Base-by-base conservation (phyloP, 129 eudicot species). In the Logfia minima region DNA sequence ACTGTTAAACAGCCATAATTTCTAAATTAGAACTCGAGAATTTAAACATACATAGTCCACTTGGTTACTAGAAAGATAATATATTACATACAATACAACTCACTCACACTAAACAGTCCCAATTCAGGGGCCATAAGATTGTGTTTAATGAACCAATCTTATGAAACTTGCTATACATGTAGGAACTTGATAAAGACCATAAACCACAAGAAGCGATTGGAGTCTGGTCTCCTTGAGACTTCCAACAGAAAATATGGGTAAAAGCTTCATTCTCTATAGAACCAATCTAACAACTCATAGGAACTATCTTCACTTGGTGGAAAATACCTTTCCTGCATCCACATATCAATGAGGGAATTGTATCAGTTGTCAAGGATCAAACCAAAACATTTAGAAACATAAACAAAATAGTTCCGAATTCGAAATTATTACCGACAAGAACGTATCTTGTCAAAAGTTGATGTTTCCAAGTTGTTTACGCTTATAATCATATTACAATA, bases 271-370 rank as follows among this genome's bases (percentile, higher is more conserved):
- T 21, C 26, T 56, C 71, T 8, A 51, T 79, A 68, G 2, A 81
- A 45, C 45, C 77, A 66, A 75, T 83, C 88, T 64, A 85, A 76
- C 84, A 78, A 69, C 75, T 74, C 82, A 51, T 75, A 64, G n/a
- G 79, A 4, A 56, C 89, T 85, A 86, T 90, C 92, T 75, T 92
- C 88, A 52, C 86, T 85, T 32, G 83, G 51, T 26, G 83, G 51
- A 78, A 92, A 88, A 60, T 81, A 82, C 77, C 88, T 73, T 31
- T 92, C 96, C 96, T 92, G 96, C 82, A 79, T 29, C 24, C 71
- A 69, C 35, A 8, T 21, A 34, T 67, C 72, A 13, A 17, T 53
- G 1, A 31, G 66, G 5, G 8, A 59, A 58, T 19, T 22, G 37
- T 48, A 76, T 62, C 18, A 79, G 43, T 55, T 72, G 53, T 51